Evolutionary conservation across 2,329 filamentous ascomycete species (phyloP), one percentile per base, ranked within the genome.

Genomic region (Chalaropsis ovoidea): DNA sequence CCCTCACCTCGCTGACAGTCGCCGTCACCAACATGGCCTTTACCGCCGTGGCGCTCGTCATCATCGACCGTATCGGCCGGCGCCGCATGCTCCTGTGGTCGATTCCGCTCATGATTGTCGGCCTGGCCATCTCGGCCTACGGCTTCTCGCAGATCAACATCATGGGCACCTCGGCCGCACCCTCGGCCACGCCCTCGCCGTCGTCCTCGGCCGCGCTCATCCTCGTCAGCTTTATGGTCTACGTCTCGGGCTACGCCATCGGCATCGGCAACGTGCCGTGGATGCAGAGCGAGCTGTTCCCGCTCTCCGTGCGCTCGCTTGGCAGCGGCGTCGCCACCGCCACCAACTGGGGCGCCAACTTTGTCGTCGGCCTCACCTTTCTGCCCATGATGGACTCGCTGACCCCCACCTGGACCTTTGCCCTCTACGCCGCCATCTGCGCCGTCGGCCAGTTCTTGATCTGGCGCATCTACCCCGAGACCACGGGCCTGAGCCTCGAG

Each of bases 271-370:
- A 91, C 71, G 90, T 97, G 2, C 92, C 93, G 0, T 97, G 93
- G 93, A 93, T 96, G 81, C 92, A 96, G 76, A 90, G 87, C 70
- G 93, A 97, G 76, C 82, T 96, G 41, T 96, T 96, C 72, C 88
- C 91, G 0, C 79, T 92, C 61, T 80, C 81, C 39, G 88, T 91
- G 58, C 84, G 89, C 61, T 86, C 86, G 3, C 75, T 90, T 1
- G 89, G 89, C 35, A 89, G 86, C 67, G 86, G 86, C 0, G 74
- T 90, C 4, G 82, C 87, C 1, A 93, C 92, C 7, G 87, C 86
- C 4, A 95, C 89, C 6, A 96, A 84, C 72, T 97, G 93, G 93
- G 82, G 81, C 3, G 86, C 87, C 27, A 97, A 97, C 73, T 94
- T 95, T 67, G 74, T 94, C 19, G 81, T 96, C 1, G 92, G 91